phyloP scores from a whole-genome alignment of 805 yeast genomes.

The Danielozyma ontarioensis region DNA sequence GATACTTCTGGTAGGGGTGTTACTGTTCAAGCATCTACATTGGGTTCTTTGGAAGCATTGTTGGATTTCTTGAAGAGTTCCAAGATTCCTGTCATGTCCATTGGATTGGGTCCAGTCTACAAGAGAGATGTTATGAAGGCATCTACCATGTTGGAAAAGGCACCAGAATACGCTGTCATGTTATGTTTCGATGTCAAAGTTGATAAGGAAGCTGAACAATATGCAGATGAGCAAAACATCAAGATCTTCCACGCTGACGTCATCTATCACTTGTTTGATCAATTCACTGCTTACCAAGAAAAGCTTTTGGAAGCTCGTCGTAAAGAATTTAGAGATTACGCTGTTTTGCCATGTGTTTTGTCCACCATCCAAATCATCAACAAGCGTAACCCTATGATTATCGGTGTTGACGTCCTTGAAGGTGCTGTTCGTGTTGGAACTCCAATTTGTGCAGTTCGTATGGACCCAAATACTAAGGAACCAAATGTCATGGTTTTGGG shows the following conservation, averaged over 20 bases:
- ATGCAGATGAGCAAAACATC: conserved; percentile 89
- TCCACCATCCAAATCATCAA: conserved; percentile 94
- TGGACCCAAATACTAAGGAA: conserved; percentile 79
- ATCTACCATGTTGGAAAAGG: conserved; percentile 92
- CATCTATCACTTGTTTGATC: conserved; percentile 93
- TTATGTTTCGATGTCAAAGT: conserved; percentile 95
- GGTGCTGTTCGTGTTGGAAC: conserved; percentile 89
- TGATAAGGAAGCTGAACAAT: conserved; percentile 97
- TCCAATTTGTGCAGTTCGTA: conserved; percentile 90
- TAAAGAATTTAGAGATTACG: conserved; percentile 79
- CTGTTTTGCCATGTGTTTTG: conserved; percentile 92
- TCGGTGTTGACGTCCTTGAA: conserved; percentile 95
- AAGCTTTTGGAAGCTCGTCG: conserved; percentile 86
- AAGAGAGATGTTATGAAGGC: conserved; percentile 99
- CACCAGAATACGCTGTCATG: conserved; percentile 96
- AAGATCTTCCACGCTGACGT: conserved; percentile 93
- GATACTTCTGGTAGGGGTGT: conserved; percentile 97
- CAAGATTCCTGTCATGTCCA: conserved; percentile 99
- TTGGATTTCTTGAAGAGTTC: conserved; percentile 94
- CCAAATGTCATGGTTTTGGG: conserved; percentile 72
- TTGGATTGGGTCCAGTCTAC: conserved; percentile 96
- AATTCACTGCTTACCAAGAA: conserved; percentile 87
- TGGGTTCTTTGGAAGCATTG: conserved; percentile 96
- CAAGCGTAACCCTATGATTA: conserved; percentile 98
- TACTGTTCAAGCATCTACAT: conserved; percentile 95